Conservation (phyloP, 345 rosid species). For the Capsella bursapastoris region DNA sequence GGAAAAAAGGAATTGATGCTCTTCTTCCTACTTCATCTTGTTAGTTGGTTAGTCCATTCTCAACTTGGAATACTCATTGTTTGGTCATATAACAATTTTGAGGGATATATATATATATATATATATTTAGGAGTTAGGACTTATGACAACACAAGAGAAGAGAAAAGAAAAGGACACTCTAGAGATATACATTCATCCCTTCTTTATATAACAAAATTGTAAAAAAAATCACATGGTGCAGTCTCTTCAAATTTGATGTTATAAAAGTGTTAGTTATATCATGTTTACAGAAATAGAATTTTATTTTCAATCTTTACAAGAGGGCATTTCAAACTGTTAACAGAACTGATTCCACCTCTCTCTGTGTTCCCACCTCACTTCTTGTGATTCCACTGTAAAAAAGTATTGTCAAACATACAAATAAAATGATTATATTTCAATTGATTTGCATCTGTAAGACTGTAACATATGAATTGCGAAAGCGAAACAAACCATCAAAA, state of each 20-base stretch:
- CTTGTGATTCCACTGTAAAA: not conserved
- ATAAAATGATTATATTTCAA: slow-evolving; percentile 4
- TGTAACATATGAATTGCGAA: not conserved
- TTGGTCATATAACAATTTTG: slow-evolving; percentile 9
- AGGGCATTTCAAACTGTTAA: not conserved
- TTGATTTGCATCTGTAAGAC: not conserved
- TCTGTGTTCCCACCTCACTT: not conserved
- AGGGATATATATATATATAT: slow-evolving; percentile 3
- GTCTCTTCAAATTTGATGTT: not conserved
- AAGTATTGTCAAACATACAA: not conserved
- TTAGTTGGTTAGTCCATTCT: slow-evolving; percentile 8
- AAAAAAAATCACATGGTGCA: slow-evolving; percentile 11
- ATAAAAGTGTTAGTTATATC: slow-evolving; percentile 4
- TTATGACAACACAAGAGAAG: slow-evolving; percentile 3
- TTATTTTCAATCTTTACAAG: not conserved
- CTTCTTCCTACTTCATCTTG: slow-evolving; percentile 25
- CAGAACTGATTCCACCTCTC: not conserved
- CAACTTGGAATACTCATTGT: not conserved
- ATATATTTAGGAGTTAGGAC: slow-evolving; percentile 13
- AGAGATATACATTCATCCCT: not conserved
- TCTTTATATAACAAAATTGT: slow-evolving; percentile 4
- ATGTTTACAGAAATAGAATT: not conserved
- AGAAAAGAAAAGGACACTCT: not conserved
- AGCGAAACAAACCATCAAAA: not conserved
- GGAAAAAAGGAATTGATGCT: slow-evolving; percentile 50